These are phyloP conservation scores for Phytophthora fragariaefolia DNA, from an alignment of 352 stramenopile species.

Conservation along the genomic window DNA sequence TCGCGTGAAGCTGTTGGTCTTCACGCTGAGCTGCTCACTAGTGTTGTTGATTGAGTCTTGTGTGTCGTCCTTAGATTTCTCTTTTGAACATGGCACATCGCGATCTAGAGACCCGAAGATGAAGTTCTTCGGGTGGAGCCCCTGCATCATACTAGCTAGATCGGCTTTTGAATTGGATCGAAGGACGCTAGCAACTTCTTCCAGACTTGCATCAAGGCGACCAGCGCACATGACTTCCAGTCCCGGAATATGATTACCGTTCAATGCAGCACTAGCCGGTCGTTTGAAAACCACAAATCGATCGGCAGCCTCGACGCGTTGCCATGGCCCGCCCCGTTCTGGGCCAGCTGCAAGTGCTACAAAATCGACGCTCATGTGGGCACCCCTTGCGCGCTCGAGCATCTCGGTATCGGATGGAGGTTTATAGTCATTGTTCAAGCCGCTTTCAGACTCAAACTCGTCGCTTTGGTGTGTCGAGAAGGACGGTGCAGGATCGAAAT, in stretches of 20 bases:
- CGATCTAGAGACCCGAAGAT: constrained; percentile 46
- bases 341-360: constrained; percentile 28
- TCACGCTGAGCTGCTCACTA: constrained; percentile 39
- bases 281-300: constrained; percentile 39
- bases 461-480: constrained; percentile 26
- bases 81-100: constrained; percentile 23
- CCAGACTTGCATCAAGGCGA: constrained; percentile 34
- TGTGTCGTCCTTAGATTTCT: neutral
- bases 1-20: constrained; percentile 44
- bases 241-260: constrained; percentile 14
- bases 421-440: constrained; percentile 1
- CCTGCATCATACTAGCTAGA: constrained; percentile 37
- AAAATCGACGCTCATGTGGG: constrained; percentile 33
- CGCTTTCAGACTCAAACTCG: neutral
- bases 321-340: constrained; percentile 25
- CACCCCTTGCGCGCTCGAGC: constrained; percentile 30
- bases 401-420: constrained; percentile 24
- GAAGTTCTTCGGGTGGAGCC: constrained; percentile 43
- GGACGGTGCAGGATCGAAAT: constrained; percentile 7
- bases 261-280: neutral
- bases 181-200: constrained; percentile 37
- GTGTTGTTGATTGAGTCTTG: neutral
- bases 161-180: constrained; percentile 22
- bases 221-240: constrained; percentile 45
- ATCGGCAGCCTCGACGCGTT: constrained; percentile 29